These are phyloP conservation scores for Venturia nashicola DNA, from an alignment of 2,329 filamentous ascomycete genomes.

Conservation along the genomic window DNA sequence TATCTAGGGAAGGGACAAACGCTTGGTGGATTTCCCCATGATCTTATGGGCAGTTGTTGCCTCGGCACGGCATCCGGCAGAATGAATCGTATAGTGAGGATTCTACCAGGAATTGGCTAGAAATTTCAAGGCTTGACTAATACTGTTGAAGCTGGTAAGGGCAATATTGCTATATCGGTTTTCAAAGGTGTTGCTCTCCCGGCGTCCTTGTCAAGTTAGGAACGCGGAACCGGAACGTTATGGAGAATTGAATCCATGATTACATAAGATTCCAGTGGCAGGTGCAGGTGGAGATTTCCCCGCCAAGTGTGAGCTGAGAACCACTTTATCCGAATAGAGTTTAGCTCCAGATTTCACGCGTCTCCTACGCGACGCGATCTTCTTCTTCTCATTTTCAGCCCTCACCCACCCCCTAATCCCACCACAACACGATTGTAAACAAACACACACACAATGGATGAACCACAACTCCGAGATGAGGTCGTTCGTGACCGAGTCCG, in stretches of 20 bases:
- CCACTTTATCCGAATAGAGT: not conserved
- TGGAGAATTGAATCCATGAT: too few species aligned
- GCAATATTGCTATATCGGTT: not conserved
- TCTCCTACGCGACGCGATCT: constrained; percentile 1
- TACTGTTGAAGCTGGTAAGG: not conserved
- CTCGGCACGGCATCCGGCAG: not conserved
- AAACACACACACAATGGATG: not conserved
- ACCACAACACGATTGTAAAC: not conserved
- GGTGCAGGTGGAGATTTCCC: too few species aligned
- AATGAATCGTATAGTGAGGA: not conserved
- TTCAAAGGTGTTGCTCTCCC: not conserved
- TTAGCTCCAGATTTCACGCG: not conserved
- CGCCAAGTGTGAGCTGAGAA: too few species aligned
- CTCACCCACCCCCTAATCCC: not conserved
- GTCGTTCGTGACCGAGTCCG: constrained; percentile 73
- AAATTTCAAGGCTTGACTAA: not conserved
- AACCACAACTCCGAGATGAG: constrained; percentile 49
- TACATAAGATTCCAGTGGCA: too few species aligned
- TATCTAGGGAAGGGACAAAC: not conserved
- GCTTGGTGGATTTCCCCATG: not conserved
- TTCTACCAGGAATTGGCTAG: not conserved
- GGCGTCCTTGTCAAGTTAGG: not conserved
- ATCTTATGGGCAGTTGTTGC: not conserved
- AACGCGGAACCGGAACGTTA: not conserved
- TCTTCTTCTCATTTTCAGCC: not conserved